Percentiles rank a stretch among this genome's conserved stretches.
These are phyloP conservation scores for Gynostemma pentaphyllum DNA, from an alignment of 306 rosid genomes.

Conservation along the genomic window DNA sequence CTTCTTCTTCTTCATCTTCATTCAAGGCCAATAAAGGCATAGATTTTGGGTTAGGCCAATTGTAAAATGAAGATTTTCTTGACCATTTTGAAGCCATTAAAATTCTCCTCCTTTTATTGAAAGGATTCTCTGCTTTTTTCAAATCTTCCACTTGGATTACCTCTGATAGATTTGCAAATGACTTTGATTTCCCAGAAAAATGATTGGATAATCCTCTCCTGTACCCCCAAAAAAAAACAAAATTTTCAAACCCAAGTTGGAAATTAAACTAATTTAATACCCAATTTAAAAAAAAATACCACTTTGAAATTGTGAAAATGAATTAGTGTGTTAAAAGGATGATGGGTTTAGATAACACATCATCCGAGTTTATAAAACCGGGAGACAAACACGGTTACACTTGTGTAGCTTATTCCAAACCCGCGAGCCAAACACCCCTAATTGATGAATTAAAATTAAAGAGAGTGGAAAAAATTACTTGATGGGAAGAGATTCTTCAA, in stretches of 20 bases:
- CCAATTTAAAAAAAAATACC: too few species aligned
- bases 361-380: too few species aligned
- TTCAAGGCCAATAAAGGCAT: slow-evolving; percentile 69
- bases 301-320: too few species aligned
- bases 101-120: slow-evolving; percentile 73
- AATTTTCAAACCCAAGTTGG: too few species aligned
- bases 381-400: too few species aligned
- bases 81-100: slow-evolving; percentile 60
- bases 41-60: slow-evolving; percentile 65
- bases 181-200: slow-evolving; percentile 53
- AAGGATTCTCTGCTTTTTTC: slow-evolving; percentile 60
- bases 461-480: neutral
- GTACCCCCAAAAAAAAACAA: too few species aligned
- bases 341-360: too few species aligned
- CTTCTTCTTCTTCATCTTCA: slow-evolving; percentile 30
- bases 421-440: too few species aligned
- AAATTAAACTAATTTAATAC: too few species aligned
- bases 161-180: slow-evolving; percentile 46
- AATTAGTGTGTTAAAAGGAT: too few species aligned
- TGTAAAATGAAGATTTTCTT: slow-evolving; percentile 49
- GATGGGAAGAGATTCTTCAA: slow-evolving; percentile 13
- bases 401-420: too few species aligned
- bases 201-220: slow-evolving; percentile 63
- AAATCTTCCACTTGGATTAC: slow-evolving; percentile 35
- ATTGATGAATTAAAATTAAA: neutral